Evolutionary conservation across 768 basidiomycete genomes (phyloP), one percentile per base, ranked within the genome.

Genomic region (Suillus subaureus): DNA sequence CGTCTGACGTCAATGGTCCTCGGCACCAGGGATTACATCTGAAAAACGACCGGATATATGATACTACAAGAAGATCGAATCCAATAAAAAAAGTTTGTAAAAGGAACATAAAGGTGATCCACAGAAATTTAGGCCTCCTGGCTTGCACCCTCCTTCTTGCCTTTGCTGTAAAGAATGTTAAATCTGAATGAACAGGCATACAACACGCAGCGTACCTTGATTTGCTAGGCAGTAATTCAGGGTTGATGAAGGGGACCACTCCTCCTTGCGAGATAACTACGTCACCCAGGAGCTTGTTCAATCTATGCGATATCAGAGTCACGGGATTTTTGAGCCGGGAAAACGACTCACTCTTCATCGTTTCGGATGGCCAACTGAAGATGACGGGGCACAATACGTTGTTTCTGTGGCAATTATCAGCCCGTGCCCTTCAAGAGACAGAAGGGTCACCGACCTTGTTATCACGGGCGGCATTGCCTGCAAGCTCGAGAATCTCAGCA

Each of bases 361-460:
- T 95, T 94, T 70, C 94, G 87, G 79, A 96, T 94, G 69, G 95
- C 94, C 63, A 96, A 88, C 74, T 96, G 95, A 58, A 96, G 79
- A 80, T 96, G 95, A 73, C 95, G 89, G 63, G 94, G 95, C 28
- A 96, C 92, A 71, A 96, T 96, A 90, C 95, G 94, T 70, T 92
- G 90, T 83, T 96, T 92, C 85, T 93, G 40, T 43, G 33, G 42
- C 0, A 15, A 13, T 23, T 2, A 26, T 51, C 64, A 28, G 71
- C 28, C 1, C 1, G 0, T 33, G 40, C n/a, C 15, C 43, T 26
- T 18, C 6, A 31, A 16, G 7, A 3, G n/a, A 31, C 52, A 40
- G 16, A 8, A 13, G 16, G 11, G 0, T 21, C 16, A 43, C 69
- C 56, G 26, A 75, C 76, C 75, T 77, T 76, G 72, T 76, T 76